Evolutionary conservation across 2,329 filamentous ascomycete species (phyloP), one percentile per base, ranked within the genome.

Genomic region (Fonsecaea erecta): DNA sequence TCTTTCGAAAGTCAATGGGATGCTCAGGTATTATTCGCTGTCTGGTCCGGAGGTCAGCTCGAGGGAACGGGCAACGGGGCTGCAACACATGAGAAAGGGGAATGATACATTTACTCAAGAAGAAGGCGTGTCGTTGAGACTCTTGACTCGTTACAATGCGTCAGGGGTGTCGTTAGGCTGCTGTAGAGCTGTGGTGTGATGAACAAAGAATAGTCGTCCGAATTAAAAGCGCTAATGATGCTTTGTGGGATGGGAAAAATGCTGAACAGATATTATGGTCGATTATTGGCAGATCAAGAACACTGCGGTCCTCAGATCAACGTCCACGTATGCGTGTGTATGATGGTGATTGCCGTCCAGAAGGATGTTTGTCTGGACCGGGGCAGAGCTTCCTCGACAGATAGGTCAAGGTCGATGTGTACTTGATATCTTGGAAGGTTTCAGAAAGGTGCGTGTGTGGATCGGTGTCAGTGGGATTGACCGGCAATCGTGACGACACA

Each of bases 341-440:
- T 28, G 16, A 35, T 43, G 37, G 8, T 63, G 56, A 60, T 63
- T 60, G 60, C 54, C 60, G 53, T 46, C 30, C 55, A 54, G 52
- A 57, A 52, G 30, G 24, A 35, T 52, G 34, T n/a, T n/a, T n/a
- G 52, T 60, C 60, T 58, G 18, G n/a, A 24, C 48, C 34, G 30
- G n/a, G 62, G 64, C 67, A 69, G 67, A 69, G 67, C 67, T 69
- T 69, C 67, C 64, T 59, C 59, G 52, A 67, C 67, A 65, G 67
- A 69, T 67, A 65, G 43, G 63, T 62, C 62, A 58, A 61, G 64
- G 43, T 48, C 11, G 21, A 48, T 24, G 21, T 48, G 21, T 48
- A 18, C 43, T 48, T 48, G 56, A 53, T 65, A 64, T 63, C 67
- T 64, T 52, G 62, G 67, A 65, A 64, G 64, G 61, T 63, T 69